These are phyloP conservation scores for Scorias spongiosa DNA, from an alignment of 2,329 filamentous ascomycete genomes.

Conservation along the genomic window DNA sequence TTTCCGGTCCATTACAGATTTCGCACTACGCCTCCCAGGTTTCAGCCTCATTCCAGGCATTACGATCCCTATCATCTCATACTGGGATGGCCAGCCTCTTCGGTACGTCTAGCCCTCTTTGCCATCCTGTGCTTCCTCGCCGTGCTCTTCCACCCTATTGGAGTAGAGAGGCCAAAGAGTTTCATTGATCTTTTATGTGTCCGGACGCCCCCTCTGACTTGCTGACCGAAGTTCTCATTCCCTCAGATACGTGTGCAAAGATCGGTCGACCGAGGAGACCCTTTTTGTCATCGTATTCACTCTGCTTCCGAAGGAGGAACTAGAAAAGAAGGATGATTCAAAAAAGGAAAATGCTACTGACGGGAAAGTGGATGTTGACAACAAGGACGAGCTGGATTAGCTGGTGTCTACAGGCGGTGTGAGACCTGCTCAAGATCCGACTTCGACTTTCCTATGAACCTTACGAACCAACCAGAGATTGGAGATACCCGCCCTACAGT, in stretches of 20 bases:
- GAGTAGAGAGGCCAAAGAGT: no score
- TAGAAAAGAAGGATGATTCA: slow-evolving; percentile 14
- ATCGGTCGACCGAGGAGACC: slow-evolving; percentile 55
- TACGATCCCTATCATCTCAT: slow-evolving; percentile 55
- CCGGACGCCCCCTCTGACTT: slow-evolving; percentile 8
- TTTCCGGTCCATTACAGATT: slow-evolving; percentile 29
- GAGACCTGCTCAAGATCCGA: no score
- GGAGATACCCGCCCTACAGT: no score
- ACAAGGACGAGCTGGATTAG: slow-evolving; percentile 15
- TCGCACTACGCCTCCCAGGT: slow-evolving; percentile 55
- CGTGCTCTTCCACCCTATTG: no score
- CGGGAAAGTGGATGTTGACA: slow-evolving; percentile 5
- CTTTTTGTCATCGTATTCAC: slow-evolving; percentile 74
- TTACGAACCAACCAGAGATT: no score
- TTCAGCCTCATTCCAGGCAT: slow-evolving; percentile 41
- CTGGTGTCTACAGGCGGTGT: no score
- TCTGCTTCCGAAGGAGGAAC: slow-evolving; percentile 53
- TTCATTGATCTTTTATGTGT: no score
- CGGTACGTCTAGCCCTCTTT: slow-evolving; percentile 38
- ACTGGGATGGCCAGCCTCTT: slow-evolving; percentile 65
- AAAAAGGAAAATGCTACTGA: slow-evolving; percentile 4
- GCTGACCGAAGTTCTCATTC: slow-evolving; percentile 51
- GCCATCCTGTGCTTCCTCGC: background rate
- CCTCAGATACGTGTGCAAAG: slow-evolving; percentile 83
- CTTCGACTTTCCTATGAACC: no score